Conservation (phyloP, 2,329 filamentous ascomycete genomes). For the Metarhizium sp. region DNA sequence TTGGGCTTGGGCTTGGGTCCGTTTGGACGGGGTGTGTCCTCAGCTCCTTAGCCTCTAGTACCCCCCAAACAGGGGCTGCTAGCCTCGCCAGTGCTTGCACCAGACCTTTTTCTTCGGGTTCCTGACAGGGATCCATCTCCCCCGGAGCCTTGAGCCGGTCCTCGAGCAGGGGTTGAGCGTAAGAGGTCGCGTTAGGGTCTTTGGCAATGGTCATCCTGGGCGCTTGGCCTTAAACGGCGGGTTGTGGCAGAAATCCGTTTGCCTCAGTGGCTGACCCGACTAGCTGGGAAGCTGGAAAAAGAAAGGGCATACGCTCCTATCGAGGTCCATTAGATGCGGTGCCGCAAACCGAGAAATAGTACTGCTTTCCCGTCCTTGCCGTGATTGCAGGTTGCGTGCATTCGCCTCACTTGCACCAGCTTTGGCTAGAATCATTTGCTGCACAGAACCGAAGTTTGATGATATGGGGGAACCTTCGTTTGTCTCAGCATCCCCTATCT, state of each 20-base stretch:
- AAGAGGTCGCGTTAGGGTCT: slow-evolving; percentile 3
- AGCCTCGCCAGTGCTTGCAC: background rate
- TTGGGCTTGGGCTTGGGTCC: background rate
- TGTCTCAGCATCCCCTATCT: background rate
- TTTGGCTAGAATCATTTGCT: background rate
- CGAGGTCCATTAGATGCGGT: background rate
- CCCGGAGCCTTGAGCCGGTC: slow-evolving; percentile 7
- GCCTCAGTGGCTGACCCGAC: background rate
- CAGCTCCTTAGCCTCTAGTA: background rate
- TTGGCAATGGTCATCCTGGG: background rate
- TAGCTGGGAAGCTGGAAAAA: background rate
- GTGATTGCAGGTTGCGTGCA: no score
- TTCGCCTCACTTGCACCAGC: no score
- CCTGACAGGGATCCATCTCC: slow-evolving; percentile 8
- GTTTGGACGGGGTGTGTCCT: background rate
- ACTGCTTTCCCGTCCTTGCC: no score
- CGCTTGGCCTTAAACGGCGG: background rate
- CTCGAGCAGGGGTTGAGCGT: slow-evolving; percentile 3
- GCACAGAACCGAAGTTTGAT: background rate
- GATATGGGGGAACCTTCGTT: background rate
- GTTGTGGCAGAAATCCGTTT: background rate
- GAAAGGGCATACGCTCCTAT: background rate
- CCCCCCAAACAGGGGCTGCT: slow-evolving; percentile 4
- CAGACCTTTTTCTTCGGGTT: slow-evolving; percentile 3
- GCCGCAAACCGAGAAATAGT: no score